Evolutionary conservation across 1,139 yeast species (phyloP).

Genomic region (Ogataea hybrid): DNA sequence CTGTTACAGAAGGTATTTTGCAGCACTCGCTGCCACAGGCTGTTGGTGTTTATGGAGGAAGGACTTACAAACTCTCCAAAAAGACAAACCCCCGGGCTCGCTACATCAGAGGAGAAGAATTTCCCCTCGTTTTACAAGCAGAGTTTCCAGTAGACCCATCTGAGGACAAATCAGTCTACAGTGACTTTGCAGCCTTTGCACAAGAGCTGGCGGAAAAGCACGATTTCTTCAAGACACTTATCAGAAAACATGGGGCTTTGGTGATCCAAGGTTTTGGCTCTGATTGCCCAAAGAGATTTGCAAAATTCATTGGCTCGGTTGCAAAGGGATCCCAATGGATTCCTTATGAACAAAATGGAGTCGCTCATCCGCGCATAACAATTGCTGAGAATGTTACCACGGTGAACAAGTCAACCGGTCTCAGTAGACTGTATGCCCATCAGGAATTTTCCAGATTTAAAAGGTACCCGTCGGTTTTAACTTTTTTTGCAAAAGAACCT

Average conservation of each 20-base stretch:
- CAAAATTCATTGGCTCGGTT: neutral
- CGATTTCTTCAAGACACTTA: neutral
- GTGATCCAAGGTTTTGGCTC: neutral
- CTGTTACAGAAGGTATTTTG: too few relatives aligned
- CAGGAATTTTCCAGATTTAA: neutral
- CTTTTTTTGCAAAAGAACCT: neutral
- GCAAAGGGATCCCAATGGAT: neutral
- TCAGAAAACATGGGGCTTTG: neutral
- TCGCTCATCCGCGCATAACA: neutral
- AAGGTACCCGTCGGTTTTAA: neutral
- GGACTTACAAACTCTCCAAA: too few relatives aligned
- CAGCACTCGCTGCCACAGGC: too few relatives aligned
- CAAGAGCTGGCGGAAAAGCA: neutral
- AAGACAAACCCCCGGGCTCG: too few relatives aligned
- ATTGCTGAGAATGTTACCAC: neutral
- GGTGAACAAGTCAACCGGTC: neutral
- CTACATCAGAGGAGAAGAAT: too few relatives aligned
- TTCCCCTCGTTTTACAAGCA: too few relatives aligned
- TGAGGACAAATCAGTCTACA: neutral
- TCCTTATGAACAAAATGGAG: neutral
- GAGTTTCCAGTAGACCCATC: neutral
- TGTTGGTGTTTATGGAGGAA: too few relatives aligned
- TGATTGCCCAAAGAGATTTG: neutral
- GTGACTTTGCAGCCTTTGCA: neutral
- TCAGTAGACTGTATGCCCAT: neutral